phyloP scores from a whole-genome alignment of 2,329 filamentous ascomycete species.

The Coniochaeta ligniaria region DNA sequence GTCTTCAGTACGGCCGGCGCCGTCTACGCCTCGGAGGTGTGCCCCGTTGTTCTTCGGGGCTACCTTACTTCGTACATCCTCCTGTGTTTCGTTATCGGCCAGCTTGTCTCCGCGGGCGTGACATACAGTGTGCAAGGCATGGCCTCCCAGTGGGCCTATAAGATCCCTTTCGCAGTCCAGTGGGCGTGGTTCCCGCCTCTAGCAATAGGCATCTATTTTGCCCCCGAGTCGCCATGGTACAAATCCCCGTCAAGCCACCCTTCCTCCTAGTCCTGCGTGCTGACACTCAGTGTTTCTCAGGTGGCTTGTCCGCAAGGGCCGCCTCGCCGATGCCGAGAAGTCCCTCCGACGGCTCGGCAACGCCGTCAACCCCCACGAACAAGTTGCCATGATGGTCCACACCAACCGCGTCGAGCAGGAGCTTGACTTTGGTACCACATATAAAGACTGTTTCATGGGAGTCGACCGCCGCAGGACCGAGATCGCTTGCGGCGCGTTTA shows the following conservation, averaged over 20 bases:
- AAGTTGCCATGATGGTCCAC: slow-evolving; percentile 41
- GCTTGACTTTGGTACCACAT: slow-evolving; percentile 29
- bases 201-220: slow-evolving; percentile 25
- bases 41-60: slow-evolving; percentile 19
- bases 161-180: slow-evolving; percentile 28
- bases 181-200: slow-evolving; percentile 34
- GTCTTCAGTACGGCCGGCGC: slow-evolving; percentile 14
- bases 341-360: slow-evolving; percentile 31
- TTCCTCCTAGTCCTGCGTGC: too few relatives aligned
- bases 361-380: slow-evolving; percentile 31
- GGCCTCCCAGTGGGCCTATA: slow-evolving; percentile 27
- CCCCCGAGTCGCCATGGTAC: slow-evolving; percentile 37
- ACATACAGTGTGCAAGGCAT: slow-evolving; percentile 24
- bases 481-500: slow-evolving; percentile 31
- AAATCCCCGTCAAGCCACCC: too few relatives aligned
- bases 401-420: slow-evolving; percentile 42
- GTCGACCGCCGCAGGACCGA: slow-evolving; percentile 37
- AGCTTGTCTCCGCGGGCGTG: slow-evolving; percentile 30
- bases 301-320: slow-evolving; percentile 27
- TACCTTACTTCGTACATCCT: slow-evolving; percentile 28
- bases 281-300: too few relatives aligned
- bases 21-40: slow-evolving; percentile 25
- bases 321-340: slow-evolving; percentile 26
- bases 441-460: slow-evolving; percentile 40
- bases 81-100: slow-evolving; percentile 31